Evolutionary conservation across 306 rosid species (phyloP).

Genomic region (Fagus sylvatica): DNA sequence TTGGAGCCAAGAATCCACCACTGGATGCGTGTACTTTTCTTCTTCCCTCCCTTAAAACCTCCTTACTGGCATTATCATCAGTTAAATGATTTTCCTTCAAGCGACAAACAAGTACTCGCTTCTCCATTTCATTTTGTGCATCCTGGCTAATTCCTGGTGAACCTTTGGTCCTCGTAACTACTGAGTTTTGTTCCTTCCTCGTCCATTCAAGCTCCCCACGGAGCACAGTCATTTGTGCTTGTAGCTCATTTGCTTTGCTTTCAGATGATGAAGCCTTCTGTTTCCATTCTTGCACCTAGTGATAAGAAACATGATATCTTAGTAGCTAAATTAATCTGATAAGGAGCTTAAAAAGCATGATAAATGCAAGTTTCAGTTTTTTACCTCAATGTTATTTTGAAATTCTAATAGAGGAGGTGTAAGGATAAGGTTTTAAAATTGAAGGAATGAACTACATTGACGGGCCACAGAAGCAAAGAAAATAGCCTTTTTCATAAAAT

Average conservation of each 20-base stretch:
- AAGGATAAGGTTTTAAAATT: not conserved
- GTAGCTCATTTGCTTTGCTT: slow-evolving; percentile 45
- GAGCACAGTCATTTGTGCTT: slow-evolving; percentile 41
- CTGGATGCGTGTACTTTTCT: slow-evolving; percentile 29
- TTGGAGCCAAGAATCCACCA: slow-evolving; percentile 26
- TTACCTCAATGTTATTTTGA: not conserved
- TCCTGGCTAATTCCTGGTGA: slow-evolving; percentile 25
- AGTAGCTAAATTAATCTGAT: not conserved
- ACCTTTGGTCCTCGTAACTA: slow-evolving; percentile 17
- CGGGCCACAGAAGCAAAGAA: not conserved
- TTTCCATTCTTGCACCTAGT: slow-evolving; percentile 88
- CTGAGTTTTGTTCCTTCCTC: slow-evolving; percentile 37
- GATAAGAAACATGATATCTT: slow-evolving; percentile 12
- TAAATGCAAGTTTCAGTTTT: not conserved
- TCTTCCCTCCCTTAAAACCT: slow-evolving; percentile 38
- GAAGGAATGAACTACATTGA: not conserved
- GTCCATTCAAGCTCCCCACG: slow-evolving; percentile 42
- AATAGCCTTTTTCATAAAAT: not conserved
- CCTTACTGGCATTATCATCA: slow-evolving; percentile 37
- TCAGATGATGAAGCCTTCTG: slow-evolving; percentile 64
- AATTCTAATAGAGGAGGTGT: not conserved
- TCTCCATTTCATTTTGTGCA: slow-evolving; percentile 69
- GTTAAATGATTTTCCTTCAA: slow-evolving; percentile 54
- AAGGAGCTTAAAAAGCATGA: not conserved
- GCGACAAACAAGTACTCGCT: slow-evolving; percentile 66